Percentiles rank a stretch among this genome's conserved stretches.
phyloP scores from a whole-genome alignment of 352 stramenopile genomes.

The Phytophthora tentaculata region DNA sequence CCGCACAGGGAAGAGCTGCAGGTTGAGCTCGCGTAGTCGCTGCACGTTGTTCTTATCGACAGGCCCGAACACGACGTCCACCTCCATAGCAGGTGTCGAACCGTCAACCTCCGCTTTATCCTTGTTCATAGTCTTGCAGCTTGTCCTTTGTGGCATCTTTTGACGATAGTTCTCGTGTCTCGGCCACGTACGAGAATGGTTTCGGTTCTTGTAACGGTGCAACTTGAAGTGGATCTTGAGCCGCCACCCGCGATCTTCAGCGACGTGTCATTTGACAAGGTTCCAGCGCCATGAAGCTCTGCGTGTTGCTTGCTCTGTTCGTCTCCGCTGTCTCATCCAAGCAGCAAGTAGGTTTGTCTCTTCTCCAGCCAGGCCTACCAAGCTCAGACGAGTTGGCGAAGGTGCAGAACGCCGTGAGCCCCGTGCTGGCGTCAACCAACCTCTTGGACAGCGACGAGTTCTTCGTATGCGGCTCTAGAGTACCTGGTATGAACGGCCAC shows the following conservation, averaged over 20 bases:
- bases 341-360: background rate
- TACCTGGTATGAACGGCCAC: constrained; percentile 59
- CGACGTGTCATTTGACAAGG: background rate
- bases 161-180: no score
- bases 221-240: constrained; percentile 27
- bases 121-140: background rate
- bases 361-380: background rate
- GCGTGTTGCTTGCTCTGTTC: background rate
- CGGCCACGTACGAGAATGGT: constrained; percentile 7
- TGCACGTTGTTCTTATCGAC: constrained; percentile 73
- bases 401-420: background rate
- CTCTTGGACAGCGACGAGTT: constrained; percentile 45
- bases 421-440: constrained; percentile 21
- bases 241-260: constrained; percentile 21
- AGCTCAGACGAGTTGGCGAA: constrained; percentile 4
- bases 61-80: constrained; percentile 47
- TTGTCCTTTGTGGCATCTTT: background rate
- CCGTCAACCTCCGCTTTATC: constrained; percentile 4
- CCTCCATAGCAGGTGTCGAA: background rate
- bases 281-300: constrained; percentile 16
- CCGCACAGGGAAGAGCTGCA: constrained; percentile 91
- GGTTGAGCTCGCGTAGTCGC: constrained; percentile 90
- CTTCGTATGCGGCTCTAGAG: constrained; percentile 58
- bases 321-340: constrained; percentile 1
- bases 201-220: constrained; percentile 22